phyloP scores from a whole-genome alignment of 352 stramenopile genomes.

The Blastocystis sp. region DNA sequence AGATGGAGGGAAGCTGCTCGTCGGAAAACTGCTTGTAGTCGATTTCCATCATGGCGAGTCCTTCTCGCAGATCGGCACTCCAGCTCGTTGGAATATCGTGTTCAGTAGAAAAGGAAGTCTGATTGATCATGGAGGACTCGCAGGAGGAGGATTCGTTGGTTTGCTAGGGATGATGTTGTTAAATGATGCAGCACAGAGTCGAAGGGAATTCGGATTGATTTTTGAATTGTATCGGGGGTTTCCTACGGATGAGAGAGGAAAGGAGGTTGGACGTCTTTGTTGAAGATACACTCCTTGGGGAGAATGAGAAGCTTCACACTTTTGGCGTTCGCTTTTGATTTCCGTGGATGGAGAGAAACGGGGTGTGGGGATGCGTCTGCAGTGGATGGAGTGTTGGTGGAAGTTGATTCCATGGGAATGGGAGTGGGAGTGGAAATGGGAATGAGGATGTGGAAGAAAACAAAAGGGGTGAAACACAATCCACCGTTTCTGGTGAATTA shows the following conservation, averaged over 20 bases:
- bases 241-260: neutral
- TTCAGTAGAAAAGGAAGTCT: neutral
- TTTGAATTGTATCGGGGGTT: neutral
- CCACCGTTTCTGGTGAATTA: too few species aligned
- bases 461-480: too few species aligned
- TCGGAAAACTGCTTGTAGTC: neutral
- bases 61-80: slow-evolving; percentile 38
- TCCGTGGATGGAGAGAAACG: too few species aligned
- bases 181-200: neutral
- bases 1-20: neutral
- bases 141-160: neutral
- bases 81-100: slow-evolving; percentile 15
- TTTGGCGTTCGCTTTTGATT: neutral
- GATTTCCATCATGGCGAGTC: slow-evolving; percentile 9
- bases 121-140: neutral
- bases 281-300: slow-evolving; percentile 13
- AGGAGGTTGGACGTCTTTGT: neutral
- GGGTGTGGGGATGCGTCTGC: too few species aligned
- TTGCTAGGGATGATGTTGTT: neutral
- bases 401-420: too few species aligned
- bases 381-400: too few species aligned
- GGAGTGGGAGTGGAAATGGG: too few species aligned
- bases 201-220: neutral
- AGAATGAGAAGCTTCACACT: neutral
- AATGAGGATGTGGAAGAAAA: too few species aligned